A percentile compares a stretch with the other conserved stretches of the same genome.
Conservation (phyloP, 2,329 filamentous ascomycete genomes). For the Monilinia laxa region DNA sequence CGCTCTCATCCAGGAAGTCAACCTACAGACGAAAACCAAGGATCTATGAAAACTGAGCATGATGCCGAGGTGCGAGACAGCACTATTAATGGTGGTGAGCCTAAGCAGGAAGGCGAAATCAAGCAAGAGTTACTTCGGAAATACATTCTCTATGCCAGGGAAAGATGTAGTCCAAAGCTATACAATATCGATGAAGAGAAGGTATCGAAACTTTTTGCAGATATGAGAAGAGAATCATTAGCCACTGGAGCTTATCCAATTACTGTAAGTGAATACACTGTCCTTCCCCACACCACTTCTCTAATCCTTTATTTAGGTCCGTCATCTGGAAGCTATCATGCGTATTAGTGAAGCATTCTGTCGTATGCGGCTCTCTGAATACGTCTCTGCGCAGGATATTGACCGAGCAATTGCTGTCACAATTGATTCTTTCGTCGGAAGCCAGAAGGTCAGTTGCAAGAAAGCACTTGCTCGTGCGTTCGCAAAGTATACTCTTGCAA, state of each 20-base stretch:
- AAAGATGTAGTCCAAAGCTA: constrained; percentile 85
- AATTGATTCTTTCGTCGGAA: constrained; percentile 92
- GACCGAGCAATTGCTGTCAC: constrained; percentile 97
- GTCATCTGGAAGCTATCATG: constrained; percentile 97
- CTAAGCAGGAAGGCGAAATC: constrained; percentile 68
- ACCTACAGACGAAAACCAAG: constrained; percentile 46
- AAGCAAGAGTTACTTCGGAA: constrained; percentile 89
- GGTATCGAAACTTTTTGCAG: constrained; percentile 86
- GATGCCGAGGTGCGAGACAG: constrained; percentile 49
- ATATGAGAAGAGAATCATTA: constrained; percentile 90
- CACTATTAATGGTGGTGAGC: constrained; percentile 45
- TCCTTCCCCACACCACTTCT: neutral
- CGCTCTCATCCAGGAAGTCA: constrained; percentile 73
- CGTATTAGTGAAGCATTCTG: constrained; percentile 92
- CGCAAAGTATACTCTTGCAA: constrained; percentile 78
- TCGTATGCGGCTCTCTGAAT: constrained; percentile 97
- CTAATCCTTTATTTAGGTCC: constrained; percentile 59
- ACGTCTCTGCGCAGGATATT: constrained; percentile 85
- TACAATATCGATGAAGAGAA: constrained; percentile 99
- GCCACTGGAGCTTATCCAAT: constrained; percentile 97
- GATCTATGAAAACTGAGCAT: constrained; percentile 63
- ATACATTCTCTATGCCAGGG: constrained; percentile 93
- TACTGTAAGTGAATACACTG: constrained; percentile 64
- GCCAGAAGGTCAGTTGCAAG: constrained; percentile 96
- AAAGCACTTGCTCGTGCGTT: constrained; percentile 92